Base-by-base conservation (phyloP, 1,284 basidiomycete species). In the Serendipita sp. region DNA sequence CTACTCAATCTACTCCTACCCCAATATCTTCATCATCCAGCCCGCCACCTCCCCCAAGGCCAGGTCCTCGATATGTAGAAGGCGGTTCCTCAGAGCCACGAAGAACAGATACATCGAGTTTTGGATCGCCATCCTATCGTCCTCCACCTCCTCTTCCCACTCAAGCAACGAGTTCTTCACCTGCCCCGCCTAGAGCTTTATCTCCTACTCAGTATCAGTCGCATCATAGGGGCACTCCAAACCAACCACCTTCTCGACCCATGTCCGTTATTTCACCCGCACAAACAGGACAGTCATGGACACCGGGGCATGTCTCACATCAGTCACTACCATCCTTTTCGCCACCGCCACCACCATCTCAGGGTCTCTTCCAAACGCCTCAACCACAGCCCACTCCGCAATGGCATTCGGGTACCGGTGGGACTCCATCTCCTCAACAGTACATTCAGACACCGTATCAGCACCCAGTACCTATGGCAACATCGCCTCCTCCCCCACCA, bases 81-180 rank as follows among this genome's bases (percentile, higher is more conserved):
- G 65, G 41, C 44, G 62, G 62, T 44, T 35, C 65, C 35, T 12
- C 35, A 38, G 35, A 38, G 35, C 35, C 35, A 12, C 35, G 12
- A 12, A 12, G 35, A 38, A 38, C 35, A 38, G 35, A 6, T 5
- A 38, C 35, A 12, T 6, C 12, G 35, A 38, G 35, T 12, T 6
- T 38, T 6, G 35, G 35, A 38, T 38, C 35, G 5, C 35, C 35
- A 5, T 64, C 64, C 26, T 60, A 64, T 61, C 62, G 60, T 42
- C 61, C 63, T 26, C 65, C 50, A 60, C 68, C 64, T 32, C 61
- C 64, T 32, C 58, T 30, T 38, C 61, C 35, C 50, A 72, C 66
- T 61, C 70, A 22, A 68, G 67, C 44, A 68, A 71, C 42, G 71
- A 70, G 71, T 72, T n/a, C 73, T 72, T 26, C 73, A 72, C 26